Evolutionary conservation across 192 early-diverging fungal species (phyloP).

Genomic region (Gonapodya sp.): DNA sequence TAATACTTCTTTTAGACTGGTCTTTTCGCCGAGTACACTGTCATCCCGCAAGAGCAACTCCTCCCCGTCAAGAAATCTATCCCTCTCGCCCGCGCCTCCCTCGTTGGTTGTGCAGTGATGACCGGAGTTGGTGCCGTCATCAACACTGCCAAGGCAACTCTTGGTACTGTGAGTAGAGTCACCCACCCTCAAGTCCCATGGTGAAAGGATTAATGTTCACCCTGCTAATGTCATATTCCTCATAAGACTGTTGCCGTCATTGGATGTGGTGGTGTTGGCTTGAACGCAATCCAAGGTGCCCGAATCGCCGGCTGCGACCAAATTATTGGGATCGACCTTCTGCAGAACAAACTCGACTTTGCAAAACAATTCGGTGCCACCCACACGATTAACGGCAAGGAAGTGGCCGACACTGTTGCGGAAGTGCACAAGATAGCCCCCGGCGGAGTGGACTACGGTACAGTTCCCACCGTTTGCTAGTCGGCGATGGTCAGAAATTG

Average conservation of each 20-base stretch:
- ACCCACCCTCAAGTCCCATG: too few species aligned
- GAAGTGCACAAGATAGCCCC: conserved; percentile 6
- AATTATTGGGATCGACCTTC: conserved; percentile 5
- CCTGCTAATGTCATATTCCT: too few species aligned
- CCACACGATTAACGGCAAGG: not conserved
- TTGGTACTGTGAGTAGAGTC: too few species aligned
- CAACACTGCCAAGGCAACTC: not conserved
- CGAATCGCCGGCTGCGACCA: not conserved
- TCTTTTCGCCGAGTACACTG: not conserved
- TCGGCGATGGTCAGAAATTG: not conserved
- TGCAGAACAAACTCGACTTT: conserved; percentile 4
- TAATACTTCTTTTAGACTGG: not conserved
- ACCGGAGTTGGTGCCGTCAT: not conserved
- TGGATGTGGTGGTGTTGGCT: not conserved
- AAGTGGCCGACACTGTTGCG: conserved; percentile 1
- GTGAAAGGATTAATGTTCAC: too few species aligned
- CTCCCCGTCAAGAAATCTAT: not conserved
- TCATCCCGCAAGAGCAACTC: conserved; percentile 9
- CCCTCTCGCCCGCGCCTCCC: not conserved
- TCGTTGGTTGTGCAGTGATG: conserved; percentile 8
- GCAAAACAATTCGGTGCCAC: conserved; percentile 10
- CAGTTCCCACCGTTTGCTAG: not conserved
- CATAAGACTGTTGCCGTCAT: not conserved
- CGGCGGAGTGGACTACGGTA: conserved; percentile 9
- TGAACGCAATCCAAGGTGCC: conserved; percentile 10